These are phyloP conservation scores for Aurantiochytrium sp. DNA, from an alignment of 108 stramenopile genomes.

Conservation along the genomic window DNA sequence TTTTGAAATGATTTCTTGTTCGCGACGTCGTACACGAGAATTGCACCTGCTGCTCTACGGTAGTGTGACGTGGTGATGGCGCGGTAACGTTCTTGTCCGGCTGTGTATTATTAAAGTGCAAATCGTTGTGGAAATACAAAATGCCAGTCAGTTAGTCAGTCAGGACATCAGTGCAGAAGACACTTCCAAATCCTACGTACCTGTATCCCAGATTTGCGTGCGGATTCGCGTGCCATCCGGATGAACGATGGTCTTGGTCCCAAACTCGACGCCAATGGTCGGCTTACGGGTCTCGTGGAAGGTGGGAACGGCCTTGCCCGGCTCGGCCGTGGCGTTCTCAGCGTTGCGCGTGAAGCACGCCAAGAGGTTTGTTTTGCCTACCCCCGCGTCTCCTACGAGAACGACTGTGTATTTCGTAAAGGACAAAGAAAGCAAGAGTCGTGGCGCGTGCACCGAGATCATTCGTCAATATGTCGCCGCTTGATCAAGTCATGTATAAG, in stretches of 20 bases:
- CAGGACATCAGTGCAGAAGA: too few relatives aligned
- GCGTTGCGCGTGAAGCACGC: slow-evolving; percentile 33
- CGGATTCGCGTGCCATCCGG: slow-evolving; percentile 41
- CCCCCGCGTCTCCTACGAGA: slow-evolving; percentile 36
- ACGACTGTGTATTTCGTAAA: background rate
- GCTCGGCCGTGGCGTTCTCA: background rate
- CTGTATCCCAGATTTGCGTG: slow-evolving; percentile 40
- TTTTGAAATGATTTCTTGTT: slow-evolving; percentile 37
- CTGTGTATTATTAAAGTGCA: background rate
- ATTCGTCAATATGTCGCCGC: too few relatives aligned
- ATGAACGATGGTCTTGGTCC: slow-evolving; percentile 39
- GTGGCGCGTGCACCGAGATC: too few relatives aligned
- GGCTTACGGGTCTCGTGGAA: slow-evolving; percentile 13
- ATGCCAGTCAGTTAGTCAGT: too few relatives aligned
- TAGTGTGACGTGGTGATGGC: slow-evolving; percentile 31
- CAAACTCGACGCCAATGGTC: slow-evolving; percentile 31
- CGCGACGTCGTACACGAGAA: slow-evolving; percentile 39
- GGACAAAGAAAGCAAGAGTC: too few relatives aligned
- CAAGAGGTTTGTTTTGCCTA: slow-evolving; percentile 39
- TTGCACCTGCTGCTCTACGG: slow-evolving; percentile 41
- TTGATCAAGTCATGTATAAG: too few relatives aligned
- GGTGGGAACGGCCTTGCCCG: background rate
- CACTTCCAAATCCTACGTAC: background rate
- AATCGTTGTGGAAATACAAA: too few relatives aligned
- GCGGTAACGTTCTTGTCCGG: slow-evolving; percentile 39